phyloP scores from a whole-genome alignment of 176 grass and related monocot genomes.

The Saccharum officinarum region DNA sequence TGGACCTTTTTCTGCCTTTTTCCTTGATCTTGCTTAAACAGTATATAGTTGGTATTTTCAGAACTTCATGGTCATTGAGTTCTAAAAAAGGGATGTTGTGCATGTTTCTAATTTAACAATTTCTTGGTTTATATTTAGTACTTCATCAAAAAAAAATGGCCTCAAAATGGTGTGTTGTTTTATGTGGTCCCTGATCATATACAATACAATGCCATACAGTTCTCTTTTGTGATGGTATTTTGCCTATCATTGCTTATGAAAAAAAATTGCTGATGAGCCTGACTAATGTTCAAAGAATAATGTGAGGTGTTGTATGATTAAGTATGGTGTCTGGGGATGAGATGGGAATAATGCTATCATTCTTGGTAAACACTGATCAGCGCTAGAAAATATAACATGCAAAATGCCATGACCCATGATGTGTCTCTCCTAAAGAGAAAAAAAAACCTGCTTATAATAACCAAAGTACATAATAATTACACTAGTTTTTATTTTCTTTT shows the following conservation, averaged over 20 bases:
- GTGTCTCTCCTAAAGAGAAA: background rate
- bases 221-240: background rate
- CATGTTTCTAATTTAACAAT: too few species aligned
- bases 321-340: too few species aligned
- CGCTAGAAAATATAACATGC: background rate
- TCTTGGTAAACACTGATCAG: background rate
- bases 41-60: too few species aligned
- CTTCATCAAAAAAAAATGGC: too few species aligned
- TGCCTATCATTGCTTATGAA: background rate
- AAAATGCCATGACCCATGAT: background rate
- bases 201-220: background rate
- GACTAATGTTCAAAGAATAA: background rate
- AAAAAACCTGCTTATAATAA: background rate
- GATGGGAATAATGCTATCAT: background rate
- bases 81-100: too few species aligned
- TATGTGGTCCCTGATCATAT: background rate
- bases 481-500: background rate
- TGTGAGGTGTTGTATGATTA: background rate
- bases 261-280: background rate
- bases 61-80: too few species aligned
- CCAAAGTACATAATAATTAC: background rate
- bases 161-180: background rate
- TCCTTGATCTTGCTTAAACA: too few species aligned
- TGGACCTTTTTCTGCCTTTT: too few species aligned
- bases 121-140: too few species aligned